Evolutionary conservation across 2,329 filamentous ascomycete species (phyloP).

Genomic region (Exophiala viscosa): DNA sequence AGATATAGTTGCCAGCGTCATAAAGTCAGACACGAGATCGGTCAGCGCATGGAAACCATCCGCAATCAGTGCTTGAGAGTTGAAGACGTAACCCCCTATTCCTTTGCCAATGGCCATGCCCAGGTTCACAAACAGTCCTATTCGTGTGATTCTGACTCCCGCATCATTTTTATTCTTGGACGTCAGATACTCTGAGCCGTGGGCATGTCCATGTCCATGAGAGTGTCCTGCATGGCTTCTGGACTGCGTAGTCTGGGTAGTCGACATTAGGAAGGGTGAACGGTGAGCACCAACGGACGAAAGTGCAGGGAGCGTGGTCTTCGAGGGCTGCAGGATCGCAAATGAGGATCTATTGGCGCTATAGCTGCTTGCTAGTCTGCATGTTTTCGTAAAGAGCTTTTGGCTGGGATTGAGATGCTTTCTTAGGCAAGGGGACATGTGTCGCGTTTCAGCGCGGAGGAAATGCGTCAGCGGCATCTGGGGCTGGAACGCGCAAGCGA

Average conservation of each 20-base stretch:
- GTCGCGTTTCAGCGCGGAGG: conserved; percentile 25
- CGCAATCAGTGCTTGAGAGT: conserved; percentile 87
- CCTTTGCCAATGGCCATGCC: conserved; percentile 94
- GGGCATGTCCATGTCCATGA: conserved; percentile 63
- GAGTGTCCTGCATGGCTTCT: conserved; percentile 49
- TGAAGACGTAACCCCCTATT: conserved; percentile 86
- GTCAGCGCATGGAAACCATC: conserved; percentile 95
- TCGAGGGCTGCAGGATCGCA: neutral
- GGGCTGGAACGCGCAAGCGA: conserved; percentile 1
- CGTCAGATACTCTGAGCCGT: conserved; percentile 79
- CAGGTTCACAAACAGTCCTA: conserved; percentile 84
- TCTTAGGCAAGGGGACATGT: conserved; percentile 18
- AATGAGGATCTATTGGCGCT: conserved; percentile 7
- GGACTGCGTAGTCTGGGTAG: conserved; percentile 18
- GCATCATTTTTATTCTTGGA: conserved; percentile 85
- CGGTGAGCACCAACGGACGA: neutral
- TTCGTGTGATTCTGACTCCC: conserved; percentile 85
- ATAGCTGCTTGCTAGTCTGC: conserved; percentile 9
- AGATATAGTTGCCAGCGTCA: conserved; percentile 90
- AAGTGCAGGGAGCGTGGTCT: conserved; percentile 6
- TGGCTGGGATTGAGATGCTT: conserved; percentile 4
- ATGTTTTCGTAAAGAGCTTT: conserved; percentile 3
- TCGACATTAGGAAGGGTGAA: conserved; percentile 3
- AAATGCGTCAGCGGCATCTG: conserved; percentile 26
- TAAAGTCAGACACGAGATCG: conserved; percentile 89